Evolutionary conservation across 441 rosid genomes (phyloP), one percentile per base, ranked within the genome.

Genomic region (Caryocar brasiliense): DNA sequence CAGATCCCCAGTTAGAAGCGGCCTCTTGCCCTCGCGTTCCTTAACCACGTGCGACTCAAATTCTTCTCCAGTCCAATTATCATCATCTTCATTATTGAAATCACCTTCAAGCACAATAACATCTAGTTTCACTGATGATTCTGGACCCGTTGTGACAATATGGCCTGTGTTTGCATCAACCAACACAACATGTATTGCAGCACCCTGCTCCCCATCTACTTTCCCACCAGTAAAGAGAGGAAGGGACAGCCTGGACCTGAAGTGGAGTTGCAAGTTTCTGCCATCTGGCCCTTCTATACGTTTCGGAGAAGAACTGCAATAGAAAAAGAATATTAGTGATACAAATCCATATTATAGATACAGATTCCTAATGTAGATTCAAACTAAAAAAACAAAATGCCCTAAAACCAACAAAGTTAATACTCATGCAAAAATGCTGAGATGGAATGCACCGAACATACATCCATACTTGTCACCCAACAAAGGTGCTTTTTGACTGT

Each of bases 1-100:
- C 61, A 88, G 43, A 41, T 88, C 96, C 37, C 96, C 96, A 2
- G 73, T 77, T 53, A 88, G 70, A 29, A 88, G 80, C 17, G 95
- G 95, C 58, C 95, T 76, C 67, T 82, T 88, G 12, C 95, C 95
- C 46, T 85, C 91, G 9, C 95, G 89, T 67, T 88, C 96, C 66
- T 77, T 88, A 28, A 88, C 96, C 47, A 77, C 42, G 70, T 88
- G 88, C 60, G 75, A 61, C 0, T 82, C 89, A 42, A 88, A 88
- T 30, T 88, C 92, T 65, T 88, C 95, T 46, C 30, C 75, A 18
- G 62, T 74, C 96, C 96, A 88, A 36, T 75, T 72, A 51, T 80
- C 86, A 14, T 75, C 86, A 39, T 77, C 83, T 65, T 88, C 92
- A 37, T 70, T 76, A 52, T 70, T 88, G 67, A 88, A 88, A 75